phyloP scores from a whole-genome alignment of 208 protist genomes.

The Kentomonas sorsogonicus region DNA sequence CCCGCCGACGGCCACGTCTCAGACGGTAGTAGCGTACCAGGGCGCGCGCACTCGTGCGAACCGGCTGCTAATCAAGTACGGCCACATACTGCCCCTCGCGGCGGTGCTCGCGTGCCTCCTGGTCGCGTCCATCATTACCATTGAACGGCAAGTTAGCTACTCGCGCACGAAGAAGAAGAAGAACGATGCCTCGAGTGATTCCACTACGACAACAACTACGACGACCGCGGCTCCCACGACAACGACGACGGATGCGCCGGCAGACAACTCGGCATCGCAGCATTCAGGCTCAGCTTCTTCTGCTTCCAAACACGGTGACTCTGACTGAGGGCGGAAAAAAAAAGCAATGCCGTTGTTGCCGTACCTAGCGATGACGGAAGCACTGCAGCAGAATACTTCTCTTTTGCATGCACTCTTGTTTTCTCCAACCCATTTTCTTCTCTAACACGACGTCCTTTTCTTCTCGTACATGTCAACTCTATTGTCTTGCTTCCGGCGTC shows the following conservation, averaged over 20 bases:
- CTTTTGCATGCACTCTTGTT: too few species aligned
- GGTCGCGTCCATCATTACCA: slow-evolving; percentile 21
- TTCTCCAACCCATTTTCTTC: too few species aligned
- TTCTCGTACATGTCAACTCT: neutral
- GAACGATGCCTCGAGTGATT: slow-evolving; percentile 7
- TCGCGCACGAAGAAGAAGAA: neutral
- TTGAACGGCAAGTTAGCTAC: slow-evolving; percentile 27
- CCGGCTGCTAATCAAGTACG: slow-evolving; percentile 23
- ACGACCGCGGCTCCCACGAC: neutral
- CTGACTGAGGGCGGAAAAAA: too few species aligned
- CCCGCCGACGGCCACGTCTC: too few species aligned
- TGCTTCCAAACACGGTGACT: too few species aligned
- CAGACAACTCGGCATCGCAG: neutral
- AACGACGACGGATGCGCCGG: neutral
- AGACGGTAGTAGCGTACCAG: slow-evolving; percentile 17
- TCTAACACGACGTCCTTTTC: too few species aligned
- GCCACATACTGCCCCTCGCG: slow-evolving; percentile 29
- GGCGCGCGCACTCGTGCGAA: slow-evolving; percentile 20
- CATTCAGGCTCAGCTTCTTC: too few species aligned
- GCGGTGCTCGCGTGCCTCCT: slow-evolving; percentile 29
- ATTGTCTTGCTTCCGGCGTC: neutral
- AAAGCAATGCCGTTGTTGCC: too few species aligned
- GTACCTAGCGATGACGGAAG: too few species aligned
- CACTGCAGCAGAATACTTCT: too few species aligned
- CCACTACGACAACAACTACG: slow-evolving; percentile 3